Evolutionary conservation across 805 yeast species (phyloP), one percentile per base, ranked within the genome.

Genomic region (Torulaspora maleeae): DNA sequence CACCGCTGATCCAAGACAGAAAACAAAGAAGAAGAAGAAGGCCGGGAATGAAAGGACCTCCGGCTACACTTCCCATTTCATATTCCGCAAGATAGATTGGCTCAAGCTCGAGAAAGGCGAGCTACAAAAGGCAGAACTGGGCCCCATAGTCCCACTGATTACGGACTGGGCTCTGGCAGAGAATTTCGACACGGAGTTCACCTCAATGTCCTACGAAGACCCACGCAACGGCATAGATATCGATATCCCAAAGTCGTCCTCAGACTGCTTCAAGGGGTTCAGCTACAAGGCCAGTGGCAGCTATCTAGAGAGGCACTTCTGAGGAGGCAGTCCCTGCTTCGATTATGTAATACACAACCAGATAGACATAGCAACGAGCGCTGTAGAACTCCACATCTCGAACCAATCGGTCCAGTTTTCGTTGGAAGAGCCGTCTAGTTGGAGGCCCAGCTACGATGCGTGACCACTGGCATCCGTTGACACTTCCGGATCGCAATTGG

Each of bases 161-260:
- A 84, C 95, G 0, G 81, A 87, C 58, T 91, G 95, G 19, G 81
- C 73, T 37, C 60, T 84, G 44, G 96, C 96, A 0, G 96, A 88
- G 60, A 88, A 88, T 58, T 88, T 88, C 60, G 87, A 86, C 51
- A 66, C 74, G 8, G 90, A 85, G 48, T 88, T 88, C 66, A 88
- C 96, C 0, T 75, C 74, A 7, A 75, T 86, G 82, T 73, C 74
- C 30, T 71, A 81, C 36, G 62, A 58, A n/a, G 56, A 49, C 24
- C 49, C 59, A 36, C 52, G 56, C 27, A 48, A 42, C n/a, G 58
- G 57, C 19, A 35, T 44, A 27, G 41, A 43, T 27, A 47, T 44
- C 36, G 41, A 43, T 30, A 47, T 40, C 20, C 38, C 51, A 8
- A 48, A 45, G n/a, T 42, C 35, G 37, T 45, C 51, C 7, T 49